Evolutionary conservation across 2,329 filamentous ascomycete genomes (phyloP).

Genomic region (Alternaria brassicae): DNA sequence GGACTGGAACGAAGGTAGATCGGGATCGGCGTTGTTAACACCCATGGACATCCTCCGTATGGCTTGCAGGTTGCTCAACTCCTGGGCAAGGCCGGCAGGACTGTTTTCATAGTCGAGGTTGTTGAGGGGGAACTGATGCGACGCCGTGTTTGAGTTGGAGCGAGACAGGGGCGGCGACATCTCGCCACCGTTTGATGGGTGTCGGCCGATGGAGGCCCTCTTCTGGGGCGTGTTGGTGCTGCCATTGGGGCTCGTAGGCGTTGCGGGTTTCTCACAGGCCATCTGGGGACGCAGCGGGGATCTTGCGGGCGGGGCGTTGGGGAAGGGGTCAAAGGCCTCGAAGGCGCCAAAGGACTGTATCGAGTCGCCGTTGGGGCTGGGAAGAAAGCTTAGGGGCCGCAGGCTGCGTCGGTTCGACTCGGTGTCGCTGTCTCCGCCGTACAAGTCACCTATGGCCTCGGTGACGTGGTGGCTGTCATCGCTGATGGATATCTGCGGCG

Average conservation of each 20-base stretch:
- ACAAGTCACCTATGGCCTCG: constrained; percentile 89
- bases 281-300: constrained; percentile 50
- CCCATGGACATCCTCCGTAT: constrained; percentile 95
- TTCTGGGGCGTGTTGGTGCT: constrained; percentile 17
- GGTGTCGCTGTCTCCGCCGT: constrained; percentile 78
- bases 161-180: constrained; percentile 52
- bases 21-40: constrained; percentile 73
- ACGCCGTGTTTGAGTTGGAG: constrained; percentile 54
- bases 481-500: constrained; percentile 73
- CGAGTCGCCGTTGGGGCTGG: constrained; percentile 61
- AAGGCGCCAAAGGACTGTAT: constrained; percentile 45
- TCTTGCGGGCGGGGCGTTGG: constrained; percentile 50
- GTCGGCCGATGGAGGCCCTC: constrained; percentile 20
- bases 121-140: constrained; percentile 74
- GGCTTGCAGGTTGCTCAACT: constrained; percentile 90
- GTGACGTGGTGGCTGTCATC: constrained; percentile 94
- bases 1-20: constrained; percentile 73
- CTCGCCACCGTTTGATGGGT: constrained; percentile 27
- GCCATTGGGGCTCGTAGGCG: constrained; percentile 30
- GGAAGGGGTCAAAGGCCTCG: constrained; percentile 44
- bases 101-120: constrained; percentile 90
- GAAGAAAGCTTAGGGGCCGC: constrained; percentile 78
- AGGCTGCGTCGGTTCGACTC: constrained; percentile 59
- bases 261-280: constrained; percentile 19
- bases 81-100: constrained; percentile 86